phyloP scores from a whole-genome alignment of 2,329 filamentous ascomycete genomes.

The Aureobasidium sp. region DNA sequence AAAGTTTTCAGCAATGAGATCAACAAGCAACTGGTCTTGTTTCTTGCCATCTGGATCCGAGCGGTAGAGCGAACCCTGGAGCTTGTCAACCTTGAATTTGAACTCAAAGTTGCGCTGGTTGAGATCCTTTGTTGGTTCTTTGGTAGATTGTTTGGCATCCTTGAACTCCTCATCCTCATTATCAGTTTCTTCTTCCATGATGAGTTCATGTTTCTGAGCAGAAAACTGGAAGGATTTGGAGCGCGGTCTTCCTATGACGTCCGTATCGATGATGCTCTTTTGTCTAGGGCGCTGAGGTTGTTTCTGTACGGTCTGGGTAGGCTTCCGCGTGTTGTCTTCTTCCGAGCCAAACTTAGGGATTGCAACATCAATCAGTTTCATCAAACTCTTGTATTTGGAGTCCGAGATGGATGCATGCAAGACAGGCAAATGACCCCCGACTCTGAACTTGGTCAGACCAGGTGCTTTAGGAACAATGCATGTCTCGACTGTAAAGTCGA shows the following conservation, averaged over 20 bases:
- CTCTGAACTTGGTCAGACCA: constrained; percentile 81
- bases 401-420: constrained; percentile 89
- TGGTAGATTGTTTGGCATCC: constrained; percentile 52
- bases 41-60: constrained; percentile 71
- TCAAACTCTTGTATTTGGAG: constrained; percentile 90
- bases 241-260: constrained; percentile 46
- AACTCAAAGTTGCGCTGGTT: constrained; percentile 92
- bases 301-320: not conserved
- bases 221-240: constrained; percentile 69
- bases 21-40: constrained; percentile 75
- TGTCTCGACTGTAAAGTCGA: constrained; percentile 91
- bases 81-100: constrained; percentile 88
- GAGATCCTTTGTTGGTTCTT: constrained; percentile 49
- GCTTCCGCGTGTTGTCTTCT: constrained; percentile 21
- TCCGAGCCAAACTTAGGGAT: constrained; percentile 68
- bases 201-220: constrained; percentile 63
- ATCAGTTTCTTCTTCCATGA: constrained; percentile 65
- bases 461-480: constrained; percentile 96
- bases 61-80: constrained; percentile 86
- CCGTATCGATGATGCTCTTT: constrained; percentile 25
- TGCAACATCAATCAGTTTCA: constrained; percentile 92
- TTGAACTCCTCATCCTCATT: constrained; percentile 47
- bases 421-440: constrained; percentile 86
- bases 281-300: constrained; percentile 18
- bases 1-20: constrained; percentile 84